Evolutionary conservation across 2,329 filamentous ascomycete species (phyloP).

Genomic region (Talaromyces rugulosus): DNA sequence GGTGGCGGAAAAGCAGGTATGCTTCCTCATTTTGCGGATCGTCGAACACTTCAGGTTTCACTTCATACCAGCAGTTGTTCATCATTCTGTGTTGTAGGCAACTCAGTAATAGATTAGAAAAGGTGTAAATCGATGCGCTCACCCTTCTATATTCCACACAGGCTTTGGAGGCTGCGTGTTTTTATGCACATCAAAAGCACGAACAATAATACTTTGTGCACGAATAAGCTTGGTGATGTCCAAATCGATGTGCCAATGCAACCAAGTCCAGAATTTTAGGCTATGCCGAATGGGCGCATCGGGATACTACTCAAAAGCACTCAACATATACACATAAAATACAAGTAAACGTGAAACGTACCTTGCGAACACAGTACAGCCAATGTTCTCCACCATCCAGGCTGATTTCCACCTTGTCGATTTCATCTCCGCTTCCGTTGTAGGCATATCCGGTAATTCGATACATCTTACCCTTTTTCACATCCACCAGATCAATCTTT

Average conservation of each 20-base stretch:
- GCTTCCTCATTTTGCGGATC: conserved; percentile 27
- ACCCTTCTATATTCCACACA: conserved; percentile 48
- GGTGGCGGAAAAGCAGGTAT: conserved; percentile 45
- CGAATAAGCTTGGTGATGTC: conserved; percentile 41
- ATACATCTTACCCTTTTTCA: conserved; percentile 38
- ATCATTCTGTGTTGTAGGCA: conserved; percentile 40
- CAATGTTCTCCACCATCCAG: conserved; percentile 47
- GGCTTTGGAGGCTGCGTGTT: conserved; percentile 47
- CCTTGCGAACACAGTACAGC: conserved; percentile 46
- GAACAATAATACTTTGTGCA: conserved; percentile 42
- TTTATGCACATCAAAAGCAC: conserved; percentile 49
- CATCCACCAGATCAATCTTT: conserved; percentile 35
- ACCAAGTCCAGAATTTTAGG: conserved; percentile 53
- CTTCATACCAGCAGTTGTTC: conserved; percentile 51
- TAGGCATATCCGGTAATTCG: conserved; percentile 48
- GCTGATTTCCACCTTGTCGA: conserved; percentile 48
- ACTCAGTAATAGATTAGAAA: neutral
- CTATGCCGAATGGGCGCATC: conserved; percentile 48
- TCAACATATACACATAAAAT: conserved; percentile 1
- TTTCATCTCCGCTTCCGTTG: conserved; percentile 47
- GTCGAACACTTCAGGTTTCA: conserved; percentile 39
- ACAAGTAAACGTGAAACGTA: conserved; percentile 20
- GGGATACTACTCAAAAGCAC: conserved; percentile 35
- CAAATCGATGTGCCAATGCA: conserved; percentile 51
- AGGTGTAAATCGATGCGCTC: too few relatives aligned